Conservation (phyloP, 306 rosid genomes). For the Begonia masoniana region DNA sequence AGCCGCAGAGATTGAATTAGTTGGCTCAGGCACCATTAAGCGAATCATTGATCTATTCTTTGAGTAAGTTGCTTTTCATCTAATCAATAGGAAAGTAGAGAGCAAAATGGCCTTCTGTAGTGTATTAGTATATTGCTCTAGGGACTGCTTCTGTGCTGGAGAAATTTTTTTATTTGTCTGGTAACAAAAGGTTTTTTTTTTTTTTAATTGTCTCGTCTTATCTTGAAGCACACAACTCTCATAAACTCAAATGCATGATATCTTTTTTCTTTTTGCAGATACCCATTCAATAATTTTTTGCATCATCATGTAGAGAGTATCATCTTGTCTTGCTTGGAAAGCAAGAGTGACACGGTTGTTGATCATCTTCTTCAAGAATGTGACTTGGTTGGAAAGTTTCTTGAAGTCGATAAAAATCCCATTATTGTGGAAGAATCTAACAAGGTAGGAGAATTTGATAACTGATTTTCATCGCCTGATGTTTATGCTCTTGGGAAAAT, state of each 20-base stretch:
- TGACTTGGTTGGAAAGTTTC: conserved; percentile 65
- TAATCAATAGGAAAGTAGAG: conserved; percentile 3
- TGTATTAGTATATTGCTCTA: too few species aligned
- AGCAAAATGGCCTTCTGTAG: not conserved
- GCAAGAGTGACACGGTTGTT: conserved; percentile 53
- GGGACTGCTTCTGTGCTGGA: too few species aligned
- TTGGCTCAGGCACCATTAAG: conserved; percentile 72
- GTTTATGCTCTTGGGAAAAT: too few species aligned
- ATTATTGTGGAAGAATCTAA: conserved; percentile 36
- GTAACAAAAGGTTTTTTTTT: too few species aligned
- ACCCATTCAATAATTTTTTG: conserved; percentile 72
- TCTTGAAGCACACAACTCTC: not conserved
- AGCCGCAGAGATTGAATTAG: conserved; percentile 77
- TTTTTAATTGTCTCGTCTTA: too few species aligned
- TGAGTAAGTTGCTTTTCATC: conserved; percentile 47
- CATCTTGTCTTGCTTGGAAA: conserved; percentile 71
- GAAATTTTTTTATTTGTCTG: too few species aligned
- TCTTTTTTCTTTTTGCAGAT: conserved; percentile 38
- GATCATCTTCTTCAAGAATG: conserved; percentile 78
- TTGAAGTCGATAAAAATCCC: conserved; percentile 59
- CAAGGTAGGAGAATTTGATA: conserved; percentile 33
- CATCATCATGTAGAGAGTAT: conserved; percentile 95
- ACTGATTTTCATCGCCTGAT: not conserved
- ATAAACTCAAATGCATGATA: not conserved
- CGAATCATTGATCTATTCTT: conserved; percentile 90